Evolutionary conservation across 208 protist genomes (phyloP).

Genomic region (Crithidia bombi): DNA sequence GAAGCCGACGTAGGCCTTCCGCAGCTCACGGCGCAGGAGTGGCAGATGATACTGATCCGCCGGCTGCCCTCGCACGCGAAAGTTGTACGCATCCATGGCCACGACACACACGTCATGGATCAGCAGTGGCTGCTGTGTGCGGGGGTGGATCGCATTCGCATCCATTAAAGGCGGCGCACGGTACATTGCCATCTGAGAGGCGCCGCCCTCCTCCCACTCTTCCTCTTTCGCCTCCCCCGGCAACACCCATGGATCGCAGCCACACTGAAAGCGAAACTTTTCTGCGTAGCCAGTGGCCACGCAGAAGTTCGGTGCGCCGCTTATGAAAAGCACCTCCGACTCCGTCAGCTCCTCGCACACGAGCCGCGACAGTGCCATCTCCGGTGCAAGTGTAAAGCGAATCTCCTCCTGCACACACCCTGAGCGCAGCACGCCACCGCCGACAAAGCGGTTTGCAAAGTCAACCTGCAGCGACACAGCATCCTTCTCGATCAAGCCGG

Average conservation of each 20-base stretch:
- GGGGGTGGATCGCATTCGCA: neutral
- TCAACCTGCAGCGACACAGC: slow-evolving; percentile 68
- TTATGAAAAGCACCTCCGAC: slow-evolving; percentile 77
- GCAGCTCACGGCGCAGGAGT: slow-evolving; percentile 71
- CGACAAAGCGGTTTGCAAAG: slow-evolving; percentile 89
- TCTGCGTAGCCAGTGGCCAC: slow-evolving; percentile 71
- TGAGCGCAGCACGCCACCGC: slow-evolving; percentile 79
- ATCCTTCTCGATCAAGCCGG: slow-evolving; percentile 72
- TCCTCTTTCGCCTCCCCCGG: slow-evolving; percentile 3
- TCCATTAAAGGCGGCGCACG: neutral
- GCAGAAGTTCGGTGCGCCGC: slow-evolving; percentile 59
- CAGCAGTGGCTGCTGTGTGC: slow-evolving; percentile 11
- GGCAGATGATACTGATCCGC: slow-evolving; percentile 52
- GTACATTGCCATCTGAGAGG: neutral
- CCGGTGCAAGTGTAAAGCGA: slow-evolving; percentile 80
- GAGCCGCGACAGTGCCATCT: slow-evolving; percentile 75
- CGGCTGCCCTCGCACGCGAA: neutral
- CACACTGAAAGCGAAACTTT: slow-evolving; percentile 51
- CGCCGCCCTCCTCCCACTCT: too few relatives aligned
- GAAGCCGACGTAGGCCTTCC: slow-evolving; percentile 87
- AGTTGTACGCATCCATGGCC: slow-evolving; percentile 81
- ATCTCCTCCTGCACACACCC: slow-evolving; percentile 94
- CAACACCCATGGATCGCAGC: slow-evolving; percentile 10
- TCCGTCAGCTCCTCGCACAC: slow-evolving; percentile 66
- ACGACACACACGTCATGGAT: slow-evolving; percentile 56